phyloP scores from a whole-genome alignment of 2,329 filamentous ascomycete genomes.

The Aspergillus ruber region DNA sequence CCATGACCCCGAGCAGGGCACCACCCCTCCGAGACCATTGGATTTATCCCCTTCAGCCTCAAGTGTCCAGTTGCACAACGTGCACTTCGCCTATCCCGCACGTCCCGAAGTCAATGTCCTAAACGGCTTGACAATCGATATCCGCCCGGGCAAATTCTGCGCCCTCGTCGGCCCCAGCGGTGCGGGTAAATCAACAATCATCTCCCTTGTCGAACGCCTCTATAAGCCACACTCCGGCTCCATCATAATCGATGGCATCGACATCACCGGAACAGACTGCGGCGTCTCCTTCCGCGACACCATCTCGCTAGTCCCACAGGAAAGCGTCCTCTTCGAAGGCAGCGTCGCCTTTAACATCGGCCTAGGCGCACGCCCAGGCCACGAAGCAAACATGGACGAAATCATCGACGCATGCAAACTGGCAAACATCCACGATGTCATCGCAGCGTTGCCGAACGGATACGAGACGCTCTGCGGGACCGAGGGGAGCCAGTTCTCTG shows the following conservation, averaged over 20 bases:
- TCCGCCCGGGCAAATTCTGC: conserved; percentile 55
- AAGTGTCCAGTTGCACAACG: conserved; percentile 50
- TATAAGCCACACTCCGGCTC: conserved; percentile 40
- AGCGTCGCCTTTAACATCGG: conserved; percentile 42
- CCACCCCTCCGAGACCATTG: conserved; percentile 10
- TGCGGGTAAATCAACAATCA: conserved; percentile 61
- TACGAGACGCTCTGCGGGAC: conserved; percentile 57
- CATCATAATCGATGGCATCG: conserved; percentile 38
- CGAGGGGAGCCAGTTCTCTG: conserved; percentile 49
- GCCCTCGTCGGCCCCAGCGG: conserved; percentile 61
- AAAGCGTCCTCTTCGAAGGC: conserved; percentile 45
- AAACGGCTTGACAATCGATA: conserved; percentile 49
- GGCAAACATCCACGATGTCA: conserved; percentile 65
- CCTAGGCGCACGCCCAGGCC: conserved; percentile 45
- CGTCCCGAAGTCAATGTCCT: conserved; percentile 55
- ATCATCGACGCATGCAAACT: conserved; percentile 61
- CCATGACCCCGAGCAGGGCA: conserved; percentile 9
- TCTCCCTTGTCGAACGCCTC: conserved; percentile 51
- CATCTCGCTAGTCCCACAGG: conserved; percentile 44
- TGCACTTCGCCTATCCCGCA: conserved; percentile 61
- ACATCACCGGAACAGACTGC: conserved; percentile 48
- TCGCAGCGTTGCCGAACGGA: conserved; percentile 55
- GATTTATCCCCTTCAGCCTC: conserved; percentile 3
- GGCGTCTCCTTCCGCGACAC: conserved; percentile 37
- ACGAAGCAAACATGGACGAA: conserved; percentile 52